phyloP scores from a whole-genome alignment of 116 monocot species.

The Dioscorea cayenensis region DNA sequence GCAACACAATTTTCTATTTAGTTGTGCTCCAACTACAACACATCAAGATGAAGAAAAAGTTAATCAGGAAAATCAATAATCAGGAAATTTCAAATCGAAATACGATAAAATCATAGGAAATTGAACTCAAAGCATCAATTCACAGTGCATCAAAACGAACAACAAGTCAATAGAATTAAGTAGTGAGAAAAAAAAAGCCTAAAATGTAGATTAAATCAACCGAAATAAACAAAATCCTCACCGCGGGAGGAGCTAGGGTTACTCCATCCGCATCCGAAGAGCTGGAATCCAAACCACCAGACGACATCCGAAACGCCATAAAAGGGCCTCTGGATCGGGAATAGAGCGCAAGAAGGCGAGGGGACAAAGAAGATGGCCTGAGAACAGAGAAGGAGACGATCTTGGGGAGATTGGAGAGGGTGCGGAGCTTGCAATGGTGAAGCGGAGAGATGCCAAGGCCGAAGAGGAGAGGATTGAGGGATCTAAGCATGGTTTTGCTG shows the following conservation, averaged over 20 bases:
- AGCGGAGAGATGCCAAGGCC: slow-evolving; percentile 4
- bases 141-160: no score
- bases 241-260: slow-evolving; percentile 17
- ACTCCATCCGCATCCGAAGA: slow-evolving; percentile 12
- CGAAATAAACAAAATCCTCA: slow-evolving; percentile 12
- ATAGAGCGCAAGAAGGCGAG: not conserved
- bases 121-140: no score
- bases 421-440: not conserved
- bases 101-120: no score
- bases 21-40: no score
- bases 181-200: no score
- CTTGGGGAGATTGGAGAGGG: slow-evolving; percentile 2
- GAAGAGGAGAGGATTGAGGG: not conserved
- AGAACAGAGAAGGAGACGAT: slow-evolving; percentile 4
- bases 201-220: no score
- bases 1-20: no score
- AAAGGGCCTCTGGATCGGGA: slow-evolving; percentile 1
- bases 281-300: slow-evolving; percentile 18
- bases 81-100: no score
- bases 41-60: no score
- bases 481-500: slow-evolving; percentile 1
- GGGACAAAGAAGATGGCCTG: not conserved
- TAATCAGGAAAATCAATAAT: no score
- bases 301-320: slow-evolving; percentile 36
- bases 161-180: no score